Conservation (phyloP, 1,139 yeast genomes). For the Yamadazyma atlantica region DNA sequence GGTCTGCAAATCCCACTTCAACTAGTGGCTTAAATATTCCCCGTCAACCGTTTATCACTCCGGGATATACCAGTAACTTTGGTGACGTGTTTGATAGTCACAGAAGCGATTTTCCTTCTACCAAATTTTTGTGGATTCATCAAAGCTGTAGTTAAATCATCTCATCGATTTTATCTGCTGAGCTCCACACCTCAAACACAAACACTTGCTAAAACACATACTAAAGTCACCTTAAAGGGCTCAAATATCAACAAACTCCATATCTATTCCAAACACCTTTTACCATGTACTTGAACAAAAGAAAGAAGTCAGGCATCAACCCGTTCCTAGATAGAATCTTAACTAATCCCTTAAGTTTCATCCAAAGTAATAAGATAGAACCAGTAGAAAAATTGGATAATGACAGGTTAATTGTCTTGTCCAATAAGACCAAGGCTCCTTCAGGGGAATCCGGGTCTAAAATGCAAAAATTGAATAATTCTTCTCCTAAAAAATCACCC, state of each 20-base stretch:
- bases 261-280: background rate
- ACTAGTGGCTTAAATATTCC: no score
- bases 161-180: no score
- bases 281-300: conserved; percentile 9
- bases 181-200: no score
- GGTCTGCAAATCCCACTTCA: background rate
- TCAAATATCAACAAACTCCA: no score
- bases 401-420: conserved; percentile 42
- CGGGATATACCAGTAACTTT: no score
- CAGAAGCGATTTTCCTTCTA: no score
- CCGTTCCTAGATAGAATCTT: conserved; percentile 59
- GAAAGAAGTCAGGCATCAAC: conserved; percentile 20
- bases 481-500: conserved; percentile 1
- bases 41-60: no score
- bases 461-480: conserved; percentile 6
- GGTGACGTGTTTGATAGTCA: no score
- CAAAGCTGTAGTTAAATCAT: no score
- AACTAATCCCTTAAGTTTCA: conserved; percentile 59
- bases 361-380: conserved; percentile 33
- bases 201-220: no score
- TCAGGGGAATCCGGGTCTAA: background rate
- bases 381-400: conserved; percentile 22
- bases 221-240: no score
- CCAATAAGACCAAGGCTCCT: conserved; percentile 14
- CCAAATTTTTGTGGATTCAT: no score